Percentiles rank a stretch among this genome's conserved stretches.
phyloP scores from a whole-genome alignment of 441 rosid genomes.

The Populus hybrid region DNA sequence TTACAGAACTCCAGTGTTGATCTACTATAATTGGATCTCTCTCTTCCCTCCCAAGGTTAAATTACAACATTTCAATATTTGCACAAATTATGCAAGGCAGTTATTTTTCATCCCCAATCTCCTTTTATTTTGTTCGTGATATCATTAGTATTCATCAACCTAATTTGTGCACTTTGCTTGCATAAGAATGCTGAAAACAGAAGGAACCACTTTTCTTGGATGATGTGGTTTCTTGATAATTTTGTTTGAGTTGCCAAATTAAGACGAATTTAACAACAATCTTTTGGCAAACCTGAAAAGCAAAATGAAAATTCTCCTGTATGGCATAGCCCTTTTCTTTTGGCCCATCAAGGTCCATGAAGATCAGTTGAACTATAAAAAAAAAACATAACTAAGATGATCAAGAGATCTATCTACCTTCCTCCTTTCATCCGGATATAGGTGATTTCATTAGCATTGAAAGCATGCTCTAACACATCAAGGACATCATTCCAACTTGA shows the following conservation, averaged over 20 bases:
- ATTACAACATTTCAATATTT: too few species aligned
- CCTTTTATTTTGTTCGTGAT: neutral
- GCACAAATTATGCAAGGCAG: neutral
- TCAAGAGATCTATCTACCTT: constrained; percentile 45
- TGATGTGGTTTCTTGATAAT: neutral
- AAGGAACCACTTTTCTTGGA: neutral
- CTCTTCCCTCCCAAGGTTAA: too few species aligned
- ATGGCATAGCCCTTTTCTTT: neutral
- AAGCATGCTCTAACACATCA: constrained; percentile 91
- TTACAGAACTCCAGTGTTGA: too few species aligned
- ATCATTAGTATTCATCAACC: neutral
- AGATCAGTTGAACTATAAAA: neutral
- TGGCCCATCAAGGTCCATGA: neutral
- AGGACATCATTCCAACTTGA: constrained; percentile 99
- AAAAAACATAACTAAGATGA: neutral
- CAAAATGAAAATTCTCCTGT: neutral
- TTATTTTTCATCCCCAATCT: neutral
- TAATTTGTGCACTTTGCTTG: neutral
- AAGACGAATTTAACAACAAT: neutral
- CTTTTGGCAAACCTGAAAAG: neutral
- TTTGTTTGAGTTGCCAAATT: constrained; percentile 3
- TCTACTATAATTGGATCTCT: too few species aligned
- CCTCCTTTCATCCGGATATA: constrained; percentile 94
- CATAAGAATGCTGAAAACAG: neutral
- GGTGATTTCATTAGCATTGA: constrained; percentile 61